Base-by-base conservation (phyloP, 176 grass and related monocot species). In the Dendrocalamus sinicus region DNA sequence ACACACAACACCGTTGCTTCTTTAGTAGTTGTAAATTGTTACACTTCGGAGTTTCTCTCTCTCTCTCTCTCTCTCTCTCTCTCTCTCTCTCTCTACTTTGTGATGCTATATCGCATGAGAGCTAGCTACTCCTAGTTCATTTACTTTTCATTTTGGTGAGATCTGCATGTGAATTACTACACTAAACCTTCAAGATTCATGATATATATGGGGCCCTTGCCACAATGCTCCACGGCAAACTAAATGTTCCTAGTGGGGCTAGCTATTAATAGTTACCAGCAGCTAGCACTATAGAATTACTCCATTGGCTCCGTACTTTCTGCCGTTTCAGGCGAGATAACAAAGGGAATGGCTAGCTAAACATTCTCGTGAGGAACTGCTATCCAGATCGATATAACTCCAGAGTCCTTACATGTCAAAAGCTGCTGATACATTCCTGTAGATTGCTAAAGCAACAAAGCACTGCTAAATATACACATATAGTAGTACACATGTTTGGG, bases 261-360 rank as follows among this genome's bases (percentile, higher is more conserved):
- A 58, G 13, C 48, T 80, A 74, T 66, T 63, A 81, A 53, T 81
- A 72, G 45, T 77, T 55, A 77, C 53, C 83, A 69, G 37, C n/a
- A 75, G 71, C 60, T 78, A 58, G 48, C 63, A 85, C 73, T 77
- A 22, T n/a, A 68, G 73, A 77, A 59, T 68, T 80, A 81, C 55
- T 67, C 83, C 72, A 53, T 47, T 44, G 37, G 26, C 41, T 39
- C 24, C 26, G 26, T 58, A 30, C 65, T 47, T 13, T 22, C 57
- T 43, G 69, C 50, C 20, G 50, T 74, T 82, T 69, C 28, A 75
- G 61, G 24, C 6, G 13, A 65, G 74, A 72, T 84, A 55, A 58
- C 48, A 89, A 71, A 67, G 67, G 0, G 30, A 58, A 40, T 37
- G 75, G 20, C 20, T 79, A 80, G 63, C 41, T 75, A 61, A 61